Base-by-base conservation (phyloP, 495 filamentous ascomycete genomes). In the Echria macrotheca region DNA sequence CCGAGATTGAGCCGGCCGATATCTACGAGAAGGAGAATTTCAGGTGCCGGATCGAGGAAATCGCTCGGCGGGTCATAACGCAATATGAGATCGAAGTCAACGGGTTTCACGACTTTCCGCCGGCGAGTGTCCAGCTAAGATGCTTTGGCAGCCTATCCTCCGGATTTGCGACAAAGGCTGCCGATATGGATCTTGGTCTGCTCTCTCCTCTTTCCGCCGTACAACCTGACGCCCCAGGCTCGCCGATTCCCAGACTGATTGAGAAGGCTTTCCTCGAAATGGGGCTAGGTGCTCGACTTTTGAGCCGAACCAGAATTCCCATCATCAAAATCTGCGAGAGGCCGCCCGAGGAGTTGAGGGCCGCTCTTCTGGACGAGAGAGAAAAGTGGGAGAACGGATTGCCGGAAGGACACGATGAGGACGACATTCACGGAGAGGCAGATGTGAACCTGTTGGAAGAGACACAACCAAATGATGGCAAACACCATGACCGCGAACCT, bases 261-360 rank as follows among this genome's bases (percentile, higher is more conserved):
- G 84, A 88, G 57, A 84, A 78, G 54, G 72, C 72, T 2, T 70
- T 93, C n/a, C 70, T 89, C n/a, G 72, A 85, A 3, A 55, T 72
- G 25, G 85, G 84, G 0, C 80, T 80, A 49, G 84, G 84, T 31
- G 85, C 83, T 17, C 73, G 83, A 1, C 64, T 91, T 6, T 73
- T 91, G 6, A 81, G 83, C 17, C 75, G 73, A 28, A 89, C 89
- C 6, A 76, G 87, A 52, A 81, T 90, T 23, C 89, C 89, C 18
- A 91, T 93, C 47, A 81, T 94, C 58, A 88, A 89, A 54, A 67
- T 94, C 24, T 89, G 85, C 65, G 76, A 89, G 58, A 77, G 74
- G 47, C 86, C 86, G 4, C 70, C 71, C 0, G 55, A 64, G 4
- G 63, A 74, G 18, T 71, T 89, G 12, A 68, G 69, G 12, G 31